These are phyloP conservation scores for Hydnomerulius pinastri DNA, from an alignment of 768 basidiomycete genomes.

Conservation along the genomic window DNA sequence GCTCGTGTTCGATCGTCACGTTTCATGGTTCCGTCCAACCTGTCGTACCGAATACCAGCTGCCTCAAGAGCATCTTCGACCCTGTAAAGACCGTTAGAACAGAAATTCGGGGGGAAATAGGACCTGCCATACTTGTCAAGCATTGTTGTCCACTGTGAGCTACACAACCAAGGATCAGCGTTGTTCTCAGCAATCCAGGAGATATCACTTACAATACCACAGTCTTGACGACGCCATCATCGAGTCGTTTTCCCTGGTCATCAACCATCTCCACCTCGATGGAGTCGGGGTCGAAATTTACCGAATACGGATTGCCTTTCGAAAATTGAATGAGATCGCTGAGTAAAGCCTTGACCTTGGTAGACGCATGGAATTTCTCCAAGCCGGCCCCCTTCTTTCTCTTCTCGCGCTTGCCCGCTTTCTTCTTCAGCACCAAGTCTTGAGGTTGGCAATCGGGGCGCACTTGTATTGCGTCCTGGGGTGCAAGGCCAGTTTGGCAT, in stretches of 20 bases:
- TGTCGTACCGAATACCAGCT: conserved; percentile 83
- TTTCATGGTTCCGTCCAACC: conserved; percentile 97
- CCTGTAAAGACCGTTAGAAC: conserved; percentile 39
- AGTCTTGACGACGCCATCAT: conserved; percentile 79
- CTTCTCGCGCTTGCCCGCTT: conserved; percentile 65
- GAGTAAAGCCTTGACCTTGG: conserved; percentile 85
- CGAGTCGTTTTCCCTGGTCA: conserved; percentile 65
- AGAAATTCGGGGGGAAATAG: not conserved
- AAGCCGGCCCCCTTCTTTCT: conserved; percentile 51
- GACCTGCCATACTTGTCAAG: conserved; percentile 69
- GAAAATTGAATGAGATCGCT: conserved; percentile 82
- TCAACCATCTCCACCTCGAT: conserved; percentile 81
- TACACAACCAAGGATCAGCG: conserved; percentile 32
- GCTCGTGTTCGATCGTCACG: conserved; percentile 89
- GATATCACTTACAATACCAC: conserved; percentile 83
- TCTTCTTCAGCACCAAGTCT: conserved; percentile 56
- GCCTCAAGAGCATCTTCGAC: conserved; percentile 88
- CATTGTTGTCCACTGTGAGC: conserved; percentile 95
- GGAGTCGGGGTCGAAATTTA: conserved; percentile 78
- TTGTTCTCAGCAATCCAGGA: conserved; percentile 10
- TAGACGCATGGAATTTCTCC: conserved; percentile 73
- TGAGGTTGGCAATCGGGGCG: conserved; percentile 55
- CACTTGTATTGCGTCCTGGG: conserved; percentile 83
- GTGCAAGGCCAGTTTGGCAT: conserved; percentile 69
- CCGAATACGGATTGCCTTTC: conserved; percentile 79